Evolutionary conservation across 768 basidiomycete species (phyloP).

Genomic region (Leucocoprinus sp.): DNA sequence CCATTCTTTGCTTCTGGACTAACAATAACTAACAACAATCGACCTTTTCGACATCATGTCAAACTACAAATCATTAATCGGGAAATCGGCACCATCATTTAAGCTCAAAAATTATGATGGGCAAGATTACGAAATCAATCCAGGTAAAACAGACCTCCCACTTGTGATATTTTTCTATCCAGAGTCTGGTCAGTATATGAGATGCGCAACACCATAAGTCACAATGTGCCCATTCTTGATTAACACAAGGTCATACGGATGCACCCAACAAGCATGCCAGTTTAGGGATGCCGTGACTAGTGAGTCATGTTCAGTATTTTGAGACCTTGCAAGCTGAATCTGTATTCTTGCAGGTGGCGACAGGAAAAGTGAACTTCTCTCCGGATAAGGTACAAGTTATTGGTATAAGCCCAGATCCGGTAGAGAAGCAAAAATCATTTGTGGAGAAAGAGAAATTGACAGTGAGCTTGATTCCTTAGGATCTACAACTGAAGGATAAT

Average conservation of each 20-base stretch:
- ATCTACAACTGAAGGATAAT: neutral
- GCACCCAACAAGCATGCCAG: slow-evolving; percentile 75
- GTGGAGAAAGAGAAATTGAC: slow-evolving; percentile 62
- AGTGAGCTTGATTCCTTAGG: slow-evolving; percentile 27
- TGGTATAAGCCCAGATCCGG: slow-evolving; percentile 67
- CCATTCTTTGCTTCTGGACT: neutral
- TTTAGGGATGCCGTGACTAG: slow-evolving; percentile 74
- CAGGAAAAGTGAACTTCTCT: slow-evolving; percentile 62
- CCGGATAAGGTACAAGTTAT: slow-evolving; percentile 56
- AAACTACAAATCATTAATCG: slow-evolving; percentile 29
- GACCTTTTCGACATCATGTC: slow-evolving; percentile 9
- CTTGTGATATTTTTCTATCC: slow-evolving; percentile 78
- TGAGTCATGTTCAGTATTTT: slow-evolving; percentile 20
- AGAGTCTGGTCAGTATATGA: slow-evolving; percentile 39
- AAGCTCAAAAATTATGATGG: slow-evolving; percentile 61
- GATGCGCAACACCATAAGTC: neutral
- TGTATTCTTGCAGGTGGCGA: neutral
- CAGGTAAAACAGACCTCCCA: slow-evolving; percentile 49
- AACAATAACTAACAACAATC: neutral
- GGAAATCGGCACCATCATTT: slow-evolving; percentile 57
- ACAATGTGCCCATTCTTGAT: neutral
- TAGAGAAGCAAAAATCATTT: slow-evolving; percentile 67
- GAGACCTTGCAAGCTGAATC: neutral
- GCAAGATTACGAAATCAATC: slow-evolving; percentile 48
- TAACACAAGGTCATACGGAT: slow-evolving; percentile 57